Evolutionary conservation across 805 yeast species (phyloP).

Genomic region (Diddensiella caesifluorescens): DNA sequence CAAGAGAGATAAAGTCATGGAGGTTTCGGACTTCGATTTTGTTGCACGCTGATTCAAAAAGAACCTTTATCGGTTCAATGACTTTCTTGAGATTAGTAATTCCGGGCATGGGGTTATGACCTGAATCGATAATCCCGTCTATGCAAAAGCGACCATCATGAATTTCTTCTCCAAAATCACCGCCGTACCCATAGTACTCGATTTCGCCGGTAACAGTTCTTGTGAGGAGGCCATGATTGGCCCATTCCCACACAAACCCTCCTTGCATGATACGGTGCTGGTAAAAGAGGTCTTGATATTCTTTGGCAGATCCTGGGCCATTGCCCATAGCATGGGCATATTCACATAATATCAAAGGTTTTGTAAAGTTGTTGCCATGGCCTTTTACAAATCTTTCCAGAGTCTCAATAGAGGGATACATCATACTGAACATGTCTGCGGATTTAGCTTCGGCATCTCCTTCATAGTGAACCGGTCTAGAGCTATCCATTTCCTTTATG

Average conservation of each 20-base stretch:
- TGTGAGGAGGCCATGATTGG: conserved; percentile 33
- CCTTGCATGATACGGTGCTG: conserved; percentile 32
- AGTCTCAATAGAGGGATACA: conserved; percentile 29
- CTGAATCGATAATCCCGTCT: conserved; percentile 33
- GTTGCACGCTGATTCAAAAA: conserved; percentile 12
- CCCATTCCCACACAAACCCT: conserved; percentile 40
- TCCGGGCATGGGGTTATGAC: conserved; percentile 35
- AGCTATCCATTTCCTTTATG: conserved; percentile 26
- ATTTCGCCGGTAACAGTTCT: conserved; percentile 12
- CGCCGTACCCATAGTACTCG: conserved; percentile 32
- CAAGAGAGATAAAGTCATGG: conserved; percentile 11
- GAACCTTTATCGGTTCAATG: conserved; percentile 13
- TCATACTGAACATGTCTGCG: conserved; percentile 30
- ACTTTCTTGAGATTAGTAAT: conserved; percentile 30
- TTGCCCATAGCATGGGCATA: conserved; percentile 39
- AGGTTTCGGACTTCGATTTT: conserved; percentile 10
- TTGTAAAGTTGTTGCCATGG: conserved; percentile 15
- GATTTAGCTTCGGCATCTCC: conserved; percentile 31
- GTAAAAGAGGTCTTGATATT: conserved; percentile 34
- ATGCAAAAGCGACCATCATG: conserved; percentile 34
- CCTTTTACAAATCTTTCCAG: conserved; percentile 12
- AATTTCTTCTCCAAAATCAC: conserved; percentile 36
- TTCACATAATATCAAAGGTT: conserved; percentile 36
- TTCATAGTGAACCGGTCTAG: conserved; percentile 35
- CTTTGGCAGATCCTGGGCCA: conserved; percentile 35